A percentile compares a stretch with the other conserved stretches of the same genome.
Conservation (phyloP, 495 filamentous ascomycete genomes). For the Tirmania nivea region DNA sequence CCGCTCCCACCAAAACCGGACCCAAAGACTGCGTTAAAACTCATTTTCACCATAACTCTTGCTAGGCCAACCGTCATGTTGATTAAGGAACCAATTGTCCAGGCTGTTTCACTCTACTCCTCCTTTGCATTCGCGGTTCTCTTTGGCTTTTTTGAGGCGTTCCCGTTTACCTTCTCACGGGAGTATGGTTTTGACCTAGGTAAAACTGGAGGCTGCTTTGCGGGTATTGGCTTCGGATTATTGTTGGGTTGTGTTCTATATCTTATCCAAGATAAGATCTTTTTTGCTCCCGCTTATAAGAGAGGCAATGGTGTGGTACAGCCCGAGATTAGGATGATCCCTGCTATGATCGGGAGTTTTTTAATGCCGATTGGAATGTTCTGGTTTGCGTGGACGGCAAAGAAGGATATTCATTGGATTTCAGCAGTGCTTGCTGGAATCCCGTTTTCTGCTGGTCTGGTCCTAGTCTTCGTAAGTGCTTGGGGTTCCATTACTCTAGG, state of each 20-base stretch:
- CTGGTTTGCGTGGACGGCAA: conserved; percentile 30
- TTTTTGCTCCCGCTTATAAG: conserved; percentile 15
- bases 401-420: conserved; percentile 21
- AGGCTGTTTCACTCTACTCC: conserved; percentile 37
- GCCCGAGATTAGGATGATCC: conserved; percentile 36
- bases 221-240: conserved; percentile 36
- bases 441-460: conserved; percentile 31
- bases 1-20: conserved; percentile 20
- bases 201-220: conserved; percentile 35
- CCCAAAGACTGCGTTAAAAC: conserved; percentile 23
- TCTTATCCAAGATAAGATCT: conserved; percentile 15
- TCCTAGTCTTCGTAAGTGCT: conserved; percentile 14
- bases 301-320: conserved; percentile 13
- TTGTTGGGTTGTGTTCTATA: conserved; percentile 22
- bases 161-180: conserved; percentile 31
- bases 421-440: conserved; percentile 30
- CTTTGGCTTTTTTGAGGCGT: conserved; percentile 43
- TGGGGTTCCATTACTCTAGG: background rate
- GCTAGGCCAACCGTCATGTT: conserved; percentile 44
- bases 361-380: conserved; percentile 30
- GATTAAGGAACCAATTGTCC: conserved; percentile 41
- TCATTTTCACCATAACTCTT: conserved; percentile 34
- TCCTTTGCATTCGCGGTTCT: conserved; percentile 42
- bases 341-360: conserved; percentile 37
- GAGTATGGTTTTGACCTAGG: conserved; percentile 30